These are phyloP conservation scores for Polychytrium aggregatum DNA, from an alignment of 192 early-diverging fungal genomes.

Conservation along the genomic window DNA sequence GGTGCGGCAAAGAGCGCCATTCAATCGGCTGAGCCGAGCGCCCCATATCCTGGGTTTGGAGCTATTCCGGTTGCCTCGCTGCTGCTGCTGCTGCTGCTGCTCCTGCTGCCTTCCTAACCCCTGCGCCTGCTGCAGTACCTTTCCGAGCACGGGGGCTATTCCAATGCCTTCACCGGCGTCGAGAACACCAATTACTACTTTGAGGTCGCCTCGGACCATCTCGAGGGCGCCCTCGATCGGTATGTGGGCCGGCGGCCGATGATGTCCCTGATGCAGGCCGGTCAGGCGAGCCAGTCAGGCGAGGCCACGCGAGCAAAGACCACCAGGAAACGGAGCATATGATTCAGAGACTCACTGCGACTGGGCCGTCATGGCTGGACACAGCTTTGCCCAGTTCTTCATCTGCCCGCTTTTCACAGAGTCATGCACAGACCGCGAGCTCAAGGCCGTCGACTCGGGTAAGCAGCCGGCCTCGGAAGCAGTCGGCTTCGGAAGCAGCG, in stretches of 20 bases:
- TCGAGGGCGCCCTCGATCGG: conserved; percentile 58
- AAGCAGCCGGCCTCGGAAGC: conserved; percentile 2
- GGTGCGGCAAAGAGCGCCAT: neutral
- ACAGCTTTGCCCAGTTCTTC: conserved; percentile 67
- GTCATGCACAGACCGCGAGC: conserved; percentile 83
- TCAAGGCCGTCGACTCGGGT: conserved; percentile 87
- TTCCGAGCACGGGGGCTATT: conserved; percentile 60
- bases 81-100: neutral
- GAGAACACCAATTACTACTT: conserved; percentile 83
- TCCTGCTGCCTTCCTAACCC: too few relatives aligned
- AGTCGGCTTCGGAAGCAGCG: neutral
- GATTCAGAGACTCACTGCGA: too few relatives aligned
- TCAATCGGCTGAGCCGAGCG: neutral
- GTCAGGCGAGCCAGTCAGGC: too few relatives aligned
- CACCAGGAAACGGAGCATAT: too few relatives aligned
- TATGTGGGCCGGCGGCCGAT: too few relatives aligned
- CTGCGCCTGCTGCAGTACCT: conserved; percentile 43
- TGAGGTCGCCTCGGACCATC: conserved; percentile 54
- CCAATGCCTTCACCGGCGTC: conserved; percentile 68
- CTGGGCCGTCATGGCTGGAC: too few relatives aligned
- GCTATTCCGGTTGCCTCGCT: neutral
- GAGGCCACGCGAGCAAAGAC: too few relatives aligned
- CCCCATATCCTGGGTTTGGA: neutral
- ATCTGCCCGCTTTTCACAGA: conserved; percentile 79
- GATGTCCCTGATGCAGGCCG: too few relatives aligned